Evolutionary conservation across 805 yeast genomes (phyloP).

Genomic region (Metschnikowia noctiluminum): DNA sequence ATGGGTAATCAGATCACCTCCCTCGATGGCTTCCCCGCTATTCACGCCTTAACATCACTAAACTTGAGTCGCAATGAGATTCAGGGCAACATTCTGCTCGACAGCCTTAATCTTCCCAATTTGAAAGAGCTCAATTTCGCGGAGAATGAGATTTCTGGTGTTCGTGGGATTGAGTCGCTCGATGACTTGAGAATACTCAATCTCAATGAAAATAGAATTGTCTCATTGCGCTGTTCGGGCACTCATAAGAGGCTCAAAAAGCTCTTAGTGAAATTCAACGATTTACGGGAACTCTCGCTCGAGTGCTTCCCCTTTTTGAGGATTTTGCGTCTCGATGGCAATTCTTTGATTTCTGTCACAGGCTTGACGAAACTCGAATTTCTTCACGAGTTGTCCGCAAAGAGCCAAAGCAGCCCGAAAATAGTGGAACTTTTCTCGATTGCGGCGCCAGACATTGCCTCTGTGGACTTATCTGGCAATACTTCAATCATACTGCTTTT

Average conservation of each 20-base stretch:
- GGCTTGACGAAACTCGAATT: slow-evolving; percentile 28
- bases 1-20: slow-evolving; percentile 33
- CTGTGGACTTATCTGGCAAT: slow-evolving; percentile 43
- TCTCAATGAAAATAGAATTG: slow-evolving; percentile 40
- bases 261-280: slow-evolving; percentile 36
- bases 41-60: slow-evolving; percentile 39
- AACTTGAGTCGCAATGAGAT: slow-evolving; percentile 43
- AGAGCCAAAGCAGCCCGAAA: slow-evolving; percentile 27
- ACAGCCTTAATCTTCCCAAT: slow-evolving; percentile 29
- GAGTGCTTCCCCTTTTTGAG: slow-evolving; percentile 36
- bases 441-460: slow-evolving; percentile 25
- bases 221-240: slow-evolving; percentile 17
- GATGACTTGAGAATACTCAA: slow-evolving; percentile 38
- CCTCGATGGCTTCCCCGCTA: slow-evolving; percentile 34
- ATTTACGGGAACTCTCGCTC: slow-evolving; percentile 30
- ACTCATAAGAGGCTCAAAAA: slow-evolving; percentile 34
- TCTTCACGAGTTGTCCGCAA: slow-evolving; percentile 43
- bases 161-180: slow-evolving; percentile 36
- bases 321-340: slow-evolving; percentile 46
- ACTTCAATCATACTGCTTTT: slow-evolving; percentile 3
- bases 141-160: slow-evolving; percentile 34
- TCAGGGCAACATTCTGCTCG: slow-evolving; percentile 37
- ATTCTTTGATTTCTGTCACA: slow-evolving; percentile 23
- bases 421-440: slow-evolving; percentile 20
- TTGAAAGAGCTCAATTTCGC: slow-evolving; percentile 44